Evolutionary conservation across 2,329 filamentous ascomycete genomes (phyloP), one percentile per base, ranked within the genome.

Genomic region (Cytospora piceicola): DNA sequence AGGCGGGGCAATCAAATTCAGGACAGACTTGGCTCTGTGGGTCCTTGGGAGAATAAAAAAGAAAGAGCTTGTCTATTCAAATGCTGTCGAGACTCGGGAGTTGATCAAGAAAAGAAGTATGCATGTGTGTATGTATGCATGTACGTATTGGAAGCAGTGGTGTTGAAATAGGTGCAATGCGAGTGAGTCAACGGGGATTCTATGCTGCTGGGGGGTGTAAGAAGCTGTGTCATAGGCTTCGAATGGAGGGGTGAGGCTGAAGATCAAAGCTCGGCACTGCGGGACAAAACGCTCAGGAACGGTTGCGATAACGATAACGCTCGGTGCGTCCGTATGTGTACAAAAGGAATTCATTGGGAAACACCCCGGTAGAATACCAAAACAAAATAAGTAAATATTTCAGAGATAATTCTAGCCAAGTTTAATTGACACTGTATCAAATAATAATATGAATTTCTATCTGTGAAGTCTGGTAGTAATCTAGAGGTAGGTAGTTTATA

Each of bases 1-100:
- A 60, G 62, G 65, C 51, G 65, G 65, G 62, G 62, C 62, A 65
- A 29, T 58, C 17, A 27, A 32, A 53, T 46, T 62, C 39, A 22
- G 34, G 34, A 36, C 34, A 8, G 39, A 42, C 15, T 20, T 42
- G 39, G 20, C 20, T n/a, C 39, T 42, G 39, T 42, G 39, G 39
- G 39, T n/a, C 39, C 17, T 42, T 6, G 2, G n/a, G 6, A n/a
- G 17, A 7, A 42, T 49, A 14, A 8, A 49, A 49, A 14, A 49
- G 22, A 20, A 22, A 49, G 4, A 49, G n/a, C 46, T 49, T 24
- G 46, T 22, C 4, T 49, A 12, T 1, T 49, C 46, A 14, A 14
- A 24, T 24, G 17, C 20, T 46, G 7, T n/a, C 12, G 42, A n/a
- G 42, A n/a, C n/a, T 49, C n/a, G 22, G 4, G n/a, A 49, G 9